phyloP scores from a whole-genome alignment of 1,284 basidiomycete genomes.

The Microbotryomycetes sp. region DNA sequence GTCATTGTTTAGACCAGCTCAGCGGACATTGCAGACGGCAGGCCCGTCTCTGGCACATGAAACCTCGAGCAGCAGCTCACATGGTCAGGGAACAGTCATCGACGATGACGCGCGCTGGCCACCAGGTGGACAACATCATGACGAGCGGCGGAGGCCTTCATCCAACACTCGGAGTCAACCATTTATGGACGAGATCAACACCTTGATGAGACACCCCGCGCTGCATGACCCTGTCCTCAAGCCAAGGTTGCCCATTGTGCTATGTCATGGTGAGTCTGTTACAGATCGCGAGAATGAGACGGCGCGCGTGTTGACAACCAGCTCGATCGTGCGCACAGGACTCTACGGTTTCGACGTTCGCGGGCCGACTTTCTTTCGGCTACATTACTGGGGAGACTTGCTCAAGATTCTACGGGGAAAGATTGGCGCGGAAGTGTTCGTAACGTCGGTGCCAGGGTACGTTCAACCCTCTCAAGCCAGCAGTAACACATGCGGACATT shows the following conservation, averaged over 20 bases:
- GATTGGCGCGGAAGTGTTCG: constrained; percentile 85
- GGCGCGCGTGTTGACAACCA: neutral
- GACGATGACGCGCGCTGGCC: neutral
- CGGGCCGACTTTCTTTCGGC: constrained; percentile 50
- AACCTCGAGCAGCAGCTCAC: neutral
- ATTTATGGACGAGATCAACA: constrained; percentile 32
- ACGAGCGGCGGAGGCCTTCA: neutral
- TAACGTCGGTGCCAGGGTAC: constrained; percentile 89
- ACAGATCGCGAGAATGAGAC: neutral
- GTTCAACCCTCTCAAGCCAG: constrained; percentile 37
- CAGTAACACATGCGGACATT: constrained; percentile 1
- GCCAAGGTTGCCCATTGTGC: constrained; percentile 82
- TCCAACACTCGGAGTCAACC: neutral
- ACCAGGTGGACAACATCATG: neutral
- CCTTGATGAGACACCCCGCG: constrained; percentile 32
- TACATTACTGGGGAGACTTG: constrained; percentile 94
- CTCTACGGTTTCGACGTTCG: constrained; percentile 81
- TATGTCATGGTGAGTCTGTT: constrained; percentile 80
- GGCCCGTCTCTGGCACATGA: neutral
- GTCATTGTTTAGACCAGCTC: neutral
- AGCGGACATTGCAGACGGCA: neutral
- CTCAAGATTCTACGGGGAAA: constrained; percentile 73
- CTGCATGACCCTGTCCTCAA: constrained; percentile 54
- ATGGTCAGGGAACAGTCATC: neutral
- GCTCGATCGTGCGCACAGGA: constrained; percentile 49